These are phyloP conservation scores for Prosopis cineraria DNA, from an alignment of 306 rosid species.

Conservation along the genomic window DNA sequence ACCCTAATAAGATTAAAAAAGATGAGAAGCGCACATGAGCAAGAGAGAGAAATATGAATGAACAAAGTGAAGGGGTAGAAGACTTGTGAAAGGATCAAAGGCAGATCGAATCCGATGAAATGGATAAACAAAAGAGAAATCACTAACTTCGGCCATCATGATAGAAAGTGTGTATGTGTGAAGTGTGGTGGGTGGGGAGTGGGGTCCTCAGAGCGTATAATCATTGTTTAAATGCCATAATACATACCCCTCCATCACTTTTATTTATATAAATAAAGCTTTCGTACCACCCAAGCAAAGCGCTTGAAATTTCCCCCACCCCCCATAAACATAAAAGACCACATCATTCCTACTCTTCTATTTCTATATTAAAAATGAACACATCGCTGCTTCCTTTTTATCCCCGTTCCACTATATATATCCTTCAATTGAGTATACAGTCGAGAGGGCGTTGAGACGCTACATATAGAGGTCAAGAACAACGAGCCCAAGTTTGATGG, in stretches of 20 bases:
- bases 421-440: too few relatives aligned
- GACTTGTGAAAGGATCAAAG: slow-evolving; percentile 49
- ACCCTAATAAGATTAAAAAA: too few relatives aligned
- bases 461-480: too few relatives aligned
- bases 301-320: slow-evolving; percentile 28
- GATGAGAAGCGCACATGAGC: neutral
- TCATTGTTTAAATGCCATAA: slow-evolving; percentile 16
- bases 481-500: too few relatives aligned
- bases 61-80: neutral
- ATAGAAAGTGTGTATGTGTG: slow-evolving; percentile 26
- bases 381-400: slow-evolving; percentile 5
- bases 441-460: too few relatives aligned
- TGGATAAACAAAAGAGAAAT: neutral
- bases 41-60: neutral
- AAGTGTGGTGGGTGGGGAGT: slow-evolving; percentile 40
- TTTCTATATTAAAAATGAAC: neutral
- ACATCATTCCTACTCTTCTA: slow-evolving; percentile 13
- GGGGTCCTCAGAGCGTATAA: slow-evolving; percentile 45
- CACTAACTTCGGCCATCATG: slow-evolving; percentile 29
- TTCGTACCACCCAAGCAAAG: slow-evolving; percentile 64
- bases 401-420: slow-evolving; percentile 16
- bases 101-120: slow-evolving; percentile 63
- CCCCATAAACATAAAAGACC: slow-evolving; percentile 1
- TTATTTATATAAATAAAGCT: slow-evolving; percentile 22
- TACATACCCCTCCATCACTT: neutral